These are phyloP conservation scores for Erigeron philadelphicus DNA, from an alignment of 140 eudicot genomes.

Conservation along the genomic window DNA sequence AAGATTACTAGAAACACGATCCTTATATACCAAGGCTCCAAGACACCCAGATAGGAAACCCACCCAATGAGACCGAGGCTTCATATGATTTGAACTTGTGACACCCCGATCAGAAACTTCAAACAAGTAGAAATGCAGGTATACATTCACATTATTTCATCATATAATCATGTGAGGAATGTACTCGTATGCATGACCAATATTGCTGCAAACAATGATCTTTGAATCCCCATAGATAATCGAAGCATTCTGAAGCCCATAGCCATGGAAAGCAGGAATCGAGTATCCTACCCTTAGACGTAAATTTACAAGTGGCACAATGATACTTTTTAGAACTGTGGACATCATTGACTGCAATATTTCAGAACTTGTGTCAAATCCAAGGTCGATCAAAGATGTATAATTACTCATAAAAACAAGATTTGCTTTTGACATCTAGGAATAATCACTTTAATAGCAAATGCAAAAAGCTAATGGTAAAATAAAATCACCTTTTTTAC, in stretches of 20 bases:
- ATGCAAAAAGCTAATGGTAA: too few species aligned
- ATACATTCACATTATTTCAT: slow-evolving; percentile 7
- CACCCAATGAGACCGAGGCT: slow-evolving; percentile 4
- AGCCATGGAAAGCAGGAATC: slow-evolving; percentile 64
- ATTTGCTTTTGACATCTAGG: too few species aligned
- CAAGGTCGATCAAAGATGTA: background rate
- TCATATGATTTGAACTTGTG: slow-evolving; percentile 1
- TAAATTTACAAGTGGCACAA: slow-evolving; percentile 57
- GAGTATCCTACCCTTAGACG: slow-evolving; percentile 51
- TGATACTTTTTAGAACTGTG: slow-evolving; percentile 41
- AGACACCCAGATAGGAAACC: background rate
- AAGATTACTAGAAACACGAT: slow-evolving; percentile 13
- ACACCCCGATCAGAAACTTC: slow-evolving; percentile 13
- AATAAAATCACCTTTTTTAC: too few species aligned
- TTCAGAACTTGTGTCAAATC: background rate
- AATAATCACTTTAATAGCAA: too few species aligned
- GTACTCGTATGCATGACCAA: slow-evolving; percentile 28
- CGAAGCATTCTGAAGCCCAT: slow-evolving; percentile 56
- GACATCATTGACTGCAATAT: slow-evolving; percentile 67
- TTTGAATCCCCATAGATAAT: slow-evolving; percentile 45
- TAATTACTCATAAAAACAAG: background rate
- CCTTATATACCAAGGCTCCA: background rate
- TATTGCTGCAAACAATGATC: slow-evolving; percentile 58
- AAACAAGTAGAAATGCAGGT: background rate
- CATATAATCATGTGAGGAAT: slow-evolving; percentile 20